phyloP scores from a whole-genome alignment of 805 yeast species.

The Candida parachauliodes region DNA sequence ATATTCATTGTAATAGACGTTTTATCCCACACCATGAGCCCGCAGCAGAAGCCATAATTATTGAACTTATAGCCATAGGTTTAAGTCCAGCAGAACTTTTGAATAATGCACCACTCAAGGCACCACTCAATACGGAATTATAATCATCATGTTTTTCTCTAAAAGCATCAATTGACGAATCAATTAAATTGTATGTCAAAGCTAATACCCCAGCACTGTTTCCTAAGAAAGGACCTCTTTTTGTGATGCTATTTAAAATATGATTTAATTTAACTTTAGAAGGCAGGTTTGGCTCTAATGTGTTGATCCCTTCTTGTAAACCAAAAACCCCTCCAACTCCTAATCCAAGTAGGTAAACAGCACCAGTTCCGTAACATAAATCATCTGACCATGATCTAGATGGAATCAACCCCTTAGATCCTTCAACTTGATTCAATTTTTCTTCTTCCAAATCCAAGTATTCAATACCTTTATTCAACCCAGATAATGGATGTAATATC shows the following conservation, averaged over 20 bases:
- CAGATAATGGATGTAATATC: constrained; percentile 83
- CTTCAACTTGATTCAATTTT: constrained; percentile 69
- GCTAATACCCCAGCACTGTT: constrained; percentile 95
- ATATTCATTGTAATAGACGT: constrained; percentile 22
- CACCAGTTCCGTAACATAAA: constrained; percentile 96
- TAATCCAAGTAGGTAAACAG: constrained; percentile 81
- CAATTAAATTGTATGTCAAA: constrained; percentile 78
- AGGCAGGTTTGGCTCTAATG: constrained; percentile 72
- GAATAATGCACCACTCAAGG: constrained; percentile 87
- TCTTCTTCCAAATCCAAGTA: constrained; percentile 85
- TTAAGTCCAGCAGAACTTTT: constrained; percentile 78
- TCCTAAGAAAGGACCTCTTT: constrained; percentile 94
- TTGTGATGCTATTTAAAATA: constrained; percentile 84
- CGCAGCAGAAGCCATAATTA: constrained; percentile 82
- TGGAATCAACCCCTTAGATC: constrained; percentile 86
- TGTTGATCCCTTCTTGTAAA: constrained; percentile 76
- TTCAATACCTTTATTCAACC: constrained; percentile 84
- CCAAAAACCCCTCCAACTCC: constrained; percentile 91
- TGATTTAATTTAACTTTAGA: constrained; percentile 85
- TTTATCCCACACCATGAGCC: constrained; percentile 91
- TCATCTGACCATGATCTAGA: constrained; percentile 98
- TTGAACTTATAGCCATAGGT: constrained; percentile 87
- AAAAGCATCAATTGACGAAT: constrained; percentile 69
- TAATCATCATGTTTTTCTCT: constrained; percentile 87
- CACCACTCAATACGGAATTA: constrained; percentile 87